Base-by-base conservation (phyloP, 192 early-diverging fungal species). In the Funneliformis geosporum region DNA sequence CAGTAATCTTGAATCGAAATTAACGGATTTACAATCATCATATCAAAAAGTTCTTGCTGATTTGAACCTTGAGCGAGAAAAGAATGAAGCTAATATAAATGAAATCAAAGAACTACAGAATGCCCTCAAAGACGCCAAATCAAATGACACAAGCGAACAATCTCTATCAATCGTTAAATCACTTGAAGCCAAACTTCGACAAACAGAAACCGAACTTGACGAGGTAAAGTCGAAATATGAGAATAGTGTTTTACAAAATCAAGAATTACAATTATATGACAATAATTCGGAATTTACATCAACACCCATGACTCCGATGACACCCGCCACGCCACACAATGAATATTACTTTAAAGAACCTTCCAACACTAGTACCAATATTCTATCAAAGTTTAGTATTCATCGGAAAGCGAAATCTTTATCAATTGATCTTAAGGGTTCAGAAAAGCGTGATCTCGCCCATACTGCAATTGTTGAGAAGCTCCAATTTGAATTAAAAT, bases 181-280 rank as follows among this genome's bases (percentile, higher is more conserved):
- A 14, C 68, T 70, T 40, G 68, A 70, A 70, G 40, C 73, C 12
- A 75, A 75, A 59, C 73, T 75, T 33, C 25, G 11, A 59, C 21
- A 60, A 28, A 59, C 50, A 28, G 25, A 50, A n/a, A 7, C 73
- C 6, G 50, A 47, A 25, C 38, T 75, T 33, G 38, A 23, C 4
- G 73, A 75, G 2, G 4, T 27, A 21, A 75, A 59, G 60, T 42
- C n/a, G 27, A 75, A 60, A 60, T 75, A 75, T 47, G 18, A 42
- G 10, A 42, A 16, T 23, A 23, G 70, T 42, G 14, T 72, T 5
- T 18, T 16, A 9, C 33, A 42, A 28, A 72, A 11, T 75, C 14
- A 75, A 38, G 73, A 75, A 28, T 27, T 75, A 23, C 46, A 38
- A 25, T 28, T 8, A 8, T n/a, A 28, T 23, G 46, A 75, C 38